Evolutionary conservation across 176 grass and related monocot species (phyloP).

Genomic region (Hordeum marinum): DNA sequence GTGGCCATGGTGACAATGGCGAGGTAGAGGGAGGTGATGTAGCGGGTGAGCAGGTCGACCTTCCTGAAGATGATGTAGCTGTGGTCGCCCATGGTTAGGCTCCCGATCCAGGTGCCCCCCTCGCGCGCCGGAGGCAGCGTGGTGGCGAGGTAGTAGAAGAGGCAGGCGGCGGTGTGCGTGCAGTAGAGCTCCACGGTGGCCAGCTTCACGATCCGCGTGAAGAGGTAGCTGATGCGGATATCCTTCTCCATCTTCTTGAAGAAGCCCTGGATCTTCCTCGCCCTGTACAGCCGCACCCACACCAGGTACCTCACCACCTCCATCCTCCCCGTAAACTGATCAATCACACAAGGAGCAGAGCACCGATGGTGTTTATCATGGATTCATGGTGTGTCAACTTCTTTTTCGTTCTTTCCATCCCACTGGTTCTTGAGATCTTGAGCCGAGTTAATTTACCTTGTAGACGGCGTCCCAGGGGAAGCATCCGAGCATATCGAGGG

Average conservation of each 20-base stretch:
- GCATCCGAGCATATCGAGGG: slow-evolving; percentile 73
- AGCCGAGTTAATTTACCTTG: slow-evolving; percentile 37
- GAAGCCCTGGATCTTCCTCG: slow-evolving; percentile 59
- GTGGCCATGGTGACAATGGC: slow-evolving; percentile 85
- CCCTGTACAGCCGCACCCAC: slow-evolving; percentile 74
- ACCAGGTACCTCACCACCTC: slow-evolving; percentile 65
- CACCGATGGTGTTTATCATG: neutral
- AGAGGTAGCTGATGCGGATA: slow-evolving; percentile 85
- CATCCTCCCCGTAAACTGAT: slow-evolving; percentile 46
- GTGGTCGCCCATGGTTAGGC: slow-evolving; percentile 50
- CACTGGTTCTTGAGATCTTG: neutral
- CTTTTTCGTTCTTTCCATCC: neutral
- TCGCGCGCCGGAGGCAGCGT: slow-evolving; percentile 60
- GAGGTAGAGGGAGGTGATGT: slow-evolving; percentile 83
- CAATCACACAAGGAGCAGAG: neutral
- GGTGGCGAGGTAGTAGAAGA: slow-evolving; percentile 94
- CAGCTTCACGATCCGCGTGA: slow-evolving; percentile 85
- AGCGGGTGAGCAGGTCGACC: slow-evolving; percentile 66
- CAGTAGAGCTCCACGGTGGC: slow-evolving; percentile 84
- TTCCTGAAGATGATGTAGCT: slow-evolving; percentile 74
- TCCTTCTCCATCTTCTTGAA: slow-evolving; percentile 94
- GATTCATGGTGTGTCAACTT: neutral
- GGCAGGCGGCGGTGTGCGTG: slow-evolving; percentile 83
- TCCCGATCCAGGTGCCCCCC: slow-evolving; percentile 75
- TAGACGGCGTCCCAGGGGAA: slow-evolving; percentile 89